Conservation (phyloP, 257 asterid genomes). For the Capsicum rhomboideum region DNA sequence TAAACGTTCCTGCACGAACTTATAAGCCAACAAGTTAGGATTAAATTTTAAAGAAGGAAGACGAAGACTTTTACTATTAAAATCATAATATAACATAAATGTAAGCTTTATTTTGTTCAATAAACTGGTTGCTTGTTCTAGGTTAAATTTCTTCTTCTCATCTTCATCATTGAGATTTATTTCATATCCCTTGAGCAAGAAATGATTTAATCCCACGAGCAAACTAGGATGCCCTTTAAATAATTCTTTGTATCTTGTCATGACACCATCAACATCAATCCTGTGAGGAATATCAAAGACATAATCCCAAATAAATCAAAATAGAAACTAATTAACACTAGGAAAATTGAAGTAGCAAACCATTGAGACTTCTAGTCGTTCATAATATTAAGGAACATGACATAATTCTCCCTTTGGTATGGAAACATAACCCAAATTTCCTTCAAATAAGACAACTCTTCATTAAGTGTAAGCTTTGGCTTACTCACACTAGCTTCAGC, state of each 20-base stretch:
- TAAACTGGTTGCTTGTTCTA: conserved; percentile 81
- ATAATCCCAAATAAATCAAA: no score
- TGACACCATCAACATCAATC: no score
- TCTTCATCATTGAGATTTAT: no score
- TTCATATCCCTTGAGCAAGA: no score
- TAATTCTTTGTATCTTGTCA: no score
- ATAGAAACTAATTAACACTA: no score
- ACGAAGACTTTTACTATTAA: no score
- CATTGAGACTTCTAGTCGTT: conserved; percentile 83
- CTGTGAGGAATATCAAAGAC: no score
- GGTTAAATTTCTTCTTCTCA: conserved; percentile 12
- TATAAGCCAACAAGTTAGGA: not conserved
- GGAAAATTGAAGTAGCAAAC: conserved; percentile 20
- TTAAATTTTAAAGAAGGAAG: not conserved
- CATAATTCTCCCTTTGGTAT: conserved; percentile 83
- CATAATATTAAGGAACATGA: conserved; percentile 82
- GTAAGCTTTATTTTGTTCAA: conserved; percentile 87
- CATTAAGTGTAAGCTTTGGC: no score
- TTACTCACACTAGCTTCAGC: no score
- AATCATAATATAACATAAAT: not conserved
- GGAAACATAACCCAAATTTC: conserved; percentile 91
- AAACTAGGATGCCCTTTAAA: no score
- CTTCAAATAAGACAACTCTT: conserved; percentile 25
- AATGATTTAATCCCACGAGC: no score
- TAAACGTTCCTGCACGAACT: conserved; percentile 65